phyloP scores from a whole-genome alignment of 139 green algal species.

The Gonium pectorale region DNA sequence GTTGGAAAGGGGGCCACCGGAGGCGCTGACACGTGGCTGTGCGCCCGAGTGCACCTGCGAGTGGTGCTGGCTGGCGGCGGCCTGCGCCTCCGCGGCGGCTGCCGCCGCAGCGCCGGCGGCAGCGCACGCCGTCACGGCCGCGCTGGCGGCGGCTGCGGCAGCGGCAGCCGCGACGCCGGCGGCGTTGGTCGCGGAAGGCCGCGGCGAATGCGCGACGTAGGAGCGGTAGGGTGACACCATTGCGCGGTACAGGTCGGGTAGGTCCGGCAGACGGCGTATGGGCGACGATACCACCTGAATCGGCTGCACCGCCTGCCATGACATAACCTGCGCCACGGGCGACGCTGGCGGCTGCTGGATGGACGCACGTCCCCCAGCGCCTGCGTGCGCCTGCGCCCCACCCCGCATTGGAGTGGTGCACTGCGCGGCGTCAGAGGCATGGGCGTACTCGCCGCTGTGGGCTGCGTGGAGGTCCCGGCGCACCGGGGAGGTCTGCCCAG shows the following conservation, averaged over 20 bases:
- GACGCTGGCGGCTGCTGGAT: constrained; percentile 17
- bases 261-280: constrained; percentile 26
- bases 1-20: no score
- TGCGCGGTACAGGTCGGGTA: constrained; percentile 26
- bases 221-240: constrained; percentile 43
- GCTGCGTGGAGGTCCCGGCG: no score
- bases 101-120: constrained; percentile 19
- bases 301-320: constrained; percentile 33
- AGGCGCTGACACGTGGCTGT: no score
- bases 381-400: no score
- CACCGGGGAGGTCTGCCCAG: no score
- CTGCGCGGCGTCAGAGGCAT: no score
- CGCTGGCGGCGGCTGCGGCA: constrained; percentile 8
- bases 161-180: constrained; percentile 6
- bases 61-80: no score
- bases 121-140: constrained; percentile 16
- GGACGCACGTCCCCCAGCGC: no score
- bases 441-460: no score
- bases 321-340: constrained; percentile 32
- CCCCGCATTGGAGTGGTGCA: no score
- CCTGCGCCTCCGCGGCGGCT: constrained; percentile 8
- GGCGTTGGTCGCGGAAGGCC: neutral
- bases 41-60: no score
- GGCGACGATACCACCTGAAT: constrained; percentile 41
- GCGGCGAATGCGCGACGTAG: constrained; percentile 19